These are phyloP conservation scores for Neofusicoccum cordaticola DNA, from an alignment of 2,329 filamentous ascomycete genomes.

Conservation along the genomic window DNA sequence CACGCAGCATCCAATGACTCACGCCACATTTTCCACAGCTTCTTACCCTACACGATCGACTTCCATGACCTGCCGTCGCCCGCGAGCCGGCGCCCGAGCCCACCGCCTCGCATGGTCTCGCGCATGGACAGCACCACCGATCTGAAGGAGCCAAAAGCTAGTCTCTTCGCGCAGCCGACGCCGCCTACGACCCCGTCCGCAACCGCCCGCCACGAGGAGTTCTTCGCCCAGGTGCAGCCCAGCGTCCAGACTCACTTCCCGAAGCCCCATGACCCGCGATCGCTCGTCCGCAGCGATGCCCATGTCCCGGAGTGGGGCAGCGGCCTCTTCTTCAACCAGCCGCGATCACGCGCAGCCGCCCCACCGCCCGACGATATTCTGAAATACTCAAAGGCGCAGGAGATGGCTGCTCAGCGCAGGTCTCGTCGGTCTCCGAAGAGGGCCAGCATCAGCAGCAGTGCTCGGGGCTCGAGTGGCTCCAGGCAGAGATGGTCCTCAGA, in stretches of 20 bases:
- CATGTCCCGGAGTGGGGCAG: conserved; percentile 74
- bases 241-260: conserved; percentile 55
- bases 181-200: conserved; percentile 43
- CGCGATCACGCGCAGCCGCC: conserved; percentile 69
- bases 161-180: conserved; percentile 38
- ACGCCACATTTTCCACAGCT: conserved; percentile 53
- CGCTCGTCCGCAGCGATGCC: conserved; percentile 68
- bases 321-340: conserved; percentile 61
- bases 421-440: conserved; percentile 24
- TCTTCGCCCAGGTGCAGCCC: conserved; percentile 44
- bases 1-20: neutral
- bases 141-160: conserved; percentile 33
- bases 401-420: conserved; percentile 29
- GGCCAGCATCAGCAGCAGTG: conserved; percentile 16
- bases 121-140: conserved; percentile 47
- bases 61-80: conserved; percentile 65
- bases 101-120: conserved; percentile 29
- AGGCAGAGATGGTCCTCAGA: conserved; percentile 67
- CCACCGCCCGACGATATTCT: conserved; percentile 74
- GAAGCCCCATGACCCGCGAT: conserved; percentile 46
- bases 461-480: conserved; percentile 29
- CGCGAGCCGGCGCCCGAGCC: conserved; percentile 24
- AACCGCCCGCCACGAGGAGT: conserved; percentile 39
- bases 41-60: conserved; percentile 87
- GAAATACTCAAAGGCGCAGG: conserved; percentile 57